Base-by-base conservation (phyloP, 225 moss, liverwort and hornwort genomes). In the Bryoerythrophyllum caledonicum region DNA sequence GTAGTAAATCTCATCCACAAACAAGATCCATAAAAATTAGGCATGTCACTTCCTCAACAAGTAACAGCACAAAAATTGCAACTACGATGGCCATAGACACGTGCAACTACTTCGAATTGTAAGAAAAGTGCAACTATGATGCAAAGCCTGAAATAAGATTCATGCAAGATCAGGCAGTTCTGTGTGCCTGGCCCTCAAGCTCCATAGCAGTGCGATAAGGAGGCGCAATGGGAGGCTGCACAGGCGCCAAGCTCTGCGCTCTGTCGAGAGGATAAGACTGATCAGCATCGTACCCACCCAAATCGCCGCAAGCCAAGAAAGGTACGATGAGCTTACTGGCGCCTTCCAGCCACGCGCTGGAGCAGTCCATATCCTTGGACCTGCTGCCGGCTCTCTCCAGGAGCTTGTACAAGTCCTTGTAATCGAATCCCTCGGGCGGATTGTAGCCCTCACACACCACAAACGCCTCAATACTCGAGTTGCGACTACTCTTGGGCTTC, bases 381-480 rank as follows among this genome's bases (percentile, higher is more conserved):
- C 90, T 71, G 77, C 85, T 84, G 68, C 94, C 87, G 16, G 90
- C 86, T 72, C 84, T 88, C 77, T 94, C 97, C 21, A 97, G 80
- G 65, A 91, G 86, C 70, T 82, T 93, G 35, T 90, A 87, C 72
- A 97, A 81, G 48, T 93, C 91, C 34, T 79, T 84, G 58, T 91
- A 88, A 55, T 90, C 83, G 56, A 97, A 93, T 26, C 91, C 93
- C 71, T 88, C 86, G 3, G 97, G 94, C 41, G 94, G 94, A 37
- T 71, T 72, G n/a, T 91, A 97, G 26, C 91, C 93, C 85, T 94
- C 90, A 70, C 97, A 97, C 66, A 97, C 94, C 71, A 97, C 97
- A 78, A 97, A 97, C 17, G 97, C 94, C 82, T 97, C 97, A 67
- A 97, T 97, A 74, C 97, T 97, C 62, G 94, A 94, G 73, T 97